Percentiles rank a stretch among this genome's conserved stretches.
Evolutionary conservation across 805 yeast species (phyloP).

Genomic region (Nakazawaea holstii): DNA sequence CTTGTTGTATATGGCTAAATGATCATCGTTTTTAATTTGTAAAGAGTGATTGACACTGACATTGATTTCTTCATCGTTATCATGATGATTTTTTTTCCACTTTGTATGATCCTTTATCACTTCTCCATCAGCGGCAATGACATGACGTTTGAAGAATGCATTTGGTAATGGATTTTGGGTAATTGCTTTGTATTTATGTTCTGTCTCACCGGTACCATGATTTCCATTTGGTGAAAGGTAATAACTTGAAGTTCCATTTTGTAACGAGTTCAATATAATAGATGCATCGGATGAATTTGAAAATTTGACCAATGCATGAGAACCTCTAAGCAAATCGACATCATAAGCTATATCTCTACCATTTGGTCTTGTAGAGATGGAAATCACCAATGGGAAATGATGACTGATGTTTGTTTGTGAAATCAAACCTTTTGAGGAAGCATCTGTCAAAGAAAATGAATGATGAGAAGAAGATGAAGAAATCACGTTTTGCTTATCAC

Average conservation of each 20-base stretch:
- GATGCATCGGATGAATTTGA: conserved; percentile 17
- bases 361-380: conserved; percentile 16
- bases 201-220: conserved; percentile 35
- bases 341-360: conserved; percentile 22
- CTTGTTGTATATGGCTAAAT: conserved; percentile 23
- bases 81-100: background rate
- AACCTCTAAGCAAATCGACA: conserved; percentile 23
- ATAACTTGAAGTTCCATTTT: conserved; percentile 41
- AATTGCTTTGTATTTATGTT: conserved; percentile 26
- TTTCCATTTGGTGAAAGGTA: conserved; percentile 40
- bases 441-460: conserved; percentile 20
- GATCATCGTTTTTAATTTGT: background rate
- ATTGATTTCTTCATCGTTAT: background rate
- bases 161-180: conserved; percentile 19
- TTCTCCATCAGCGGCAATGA: conserved; percentile 25
- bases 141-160: conserved; percentile 23
- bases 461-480: conserved; percentile 20
- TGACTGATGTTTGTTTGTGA: conserved; percentile 16
- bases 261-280: conserved; percentile 24
- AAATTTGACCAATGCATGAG: conserved; percentile 14
- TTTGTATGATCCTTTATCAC: conserved; percentile 20
- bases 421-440: conserved; percentile 13
- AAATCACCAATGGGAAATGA: conserved; percentile 26
- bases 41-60: too few relatives aligned
- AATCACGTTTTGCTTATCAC: conserved; percentile 30